A percentile compares a stretch with the other conserved stretches of the same genome.
These are phyloP conservation scores for Talaromyces adpressus DNA, from an alignment of 495 filamentous ascomycete genomes.

Conservation along the genomic window DNA sequence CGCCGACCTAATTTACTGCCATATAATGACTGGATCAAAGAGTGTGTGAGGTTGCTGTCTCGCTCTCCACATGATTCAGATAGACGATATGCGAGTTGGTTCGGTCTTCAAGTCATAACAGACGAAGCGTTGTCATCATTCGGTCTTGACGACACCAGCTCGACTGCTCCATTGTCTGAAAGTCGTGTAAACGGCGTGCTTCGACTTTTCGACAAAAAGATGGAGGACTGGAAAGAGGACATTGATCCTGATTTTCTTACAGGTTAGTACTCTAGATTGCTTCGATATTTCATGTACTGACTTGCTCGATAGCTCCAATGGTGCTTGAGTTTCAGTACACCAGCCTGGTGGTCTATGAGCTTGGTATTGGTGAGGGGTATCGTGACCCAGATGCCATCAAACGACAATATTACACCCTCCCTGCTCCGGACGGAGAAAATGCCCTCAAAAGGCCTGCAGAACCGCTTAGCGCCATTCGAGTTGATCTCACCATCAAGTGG, in stretches of 20 bases:
- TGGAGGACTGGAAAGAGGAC: conserved; percentile 37
- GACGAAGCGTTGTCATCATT: conserved; percentile 43
- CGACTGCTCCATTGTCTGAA: conserved; percentile 34
- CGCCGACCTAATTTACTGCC: conserved; percentile 43
- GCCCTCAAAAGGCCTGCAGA: conserved; percentile 14
- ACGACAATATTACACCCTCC: conserved; percentile 32
- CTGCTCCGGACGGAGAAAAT: conserved; percentile 25
- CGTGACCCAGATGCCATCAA: conserved; percentile 39
- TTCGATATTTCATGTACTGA: not conserved
- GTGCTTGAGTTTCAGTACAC: conserved; percentile 40
- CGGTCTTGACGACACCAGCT: conserved; percentile 42
- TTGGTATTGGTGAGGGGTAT: conserved; percentile 44
- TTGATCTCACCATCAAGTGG: conserved; percentile 43
- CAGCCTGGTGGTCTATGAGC: conserved; percentile 42
- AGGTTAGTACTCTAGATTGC: conserved; percentile 18
- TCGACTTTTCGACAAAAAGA: conserved; percentile 40
- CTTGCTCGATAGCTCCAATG: conserved; percentile 23
- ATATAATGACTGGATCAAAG: conserved; percentile 41
- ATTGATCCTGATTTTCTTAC: conserved; percentile 30
- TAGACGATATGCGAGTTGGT: conserved; percentile 37
- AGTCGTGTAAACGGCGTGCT: conserved; percentile 38
- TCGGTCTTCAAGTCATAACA: conserved; percentile 36
- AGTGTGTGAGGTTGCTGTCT: conserved; percentile 37
- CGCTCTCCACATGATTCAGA: conserved; percentile 31
- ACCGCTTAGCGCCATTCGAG: conserved; percentile 34